Conservation (phyloP, 2,329 filamentous ascomycete species). For the Lachnellula hyalina region DNA sequence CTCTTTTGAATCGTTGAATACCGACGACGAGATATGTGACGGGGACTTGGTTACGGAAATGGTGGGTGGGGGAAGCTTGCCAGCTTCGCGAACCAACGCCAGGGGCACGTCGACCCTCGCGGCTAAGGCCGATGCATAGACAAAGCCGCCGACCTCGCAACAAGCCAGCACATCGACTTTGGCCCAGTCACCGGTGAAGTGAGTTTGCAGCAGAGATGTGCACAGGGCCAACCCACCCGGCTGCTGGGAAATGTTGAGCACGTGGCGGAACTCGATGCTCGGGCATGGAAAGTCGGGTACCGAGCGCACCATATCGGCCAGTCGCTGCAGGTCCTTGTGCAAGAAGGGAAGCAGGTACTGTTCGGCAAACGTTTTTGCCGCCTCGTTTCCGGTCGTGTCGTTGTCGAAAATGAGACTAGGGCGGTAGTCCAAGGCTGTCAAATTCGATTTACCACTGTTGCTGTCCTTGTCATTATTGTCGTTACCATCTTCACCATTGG, state of each 20-base stretch:
- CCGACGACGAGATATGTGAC: conserved; percentile 51
- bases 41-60: conserved; percentile 41
- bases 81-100: conserved; percentile 47
- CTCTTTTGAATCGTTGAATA: conserved; percentile 20
- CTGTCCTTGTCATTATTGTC: conserved; percentile 9
- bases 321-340: conserved; percentile 39
- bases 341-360: conserved; percentile 38
- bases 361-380: conserved; percentile 38
- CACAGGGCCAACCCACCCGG: conserved; percentile 46
- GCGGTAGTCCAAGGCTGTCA: conserved; percentile 27
- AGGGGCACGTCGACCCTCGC: conserved; percentile 37
- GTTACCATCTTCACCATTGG: conserved; percentile 13
- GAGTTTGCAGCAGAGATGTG: conserved; percentile 42
- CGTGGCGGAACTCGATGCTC: conserved; percentile 51
- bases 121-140: conserved; percentile 50
- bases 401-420: conserved; percentile 50
- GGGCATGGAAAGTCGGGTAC: conserved; percentile 46
- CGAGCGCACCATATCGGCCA: conserved; percentile 45
- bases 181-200: conserved; percentile 43
- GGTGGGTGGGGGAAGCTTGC: conserved; percentile 54
- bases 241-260: conserved; percentile 50
- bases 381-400: conserved; percentile 37
- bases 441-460: conserved; percentile 10
- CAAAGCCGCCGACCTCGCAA: conserved; percentile 53
- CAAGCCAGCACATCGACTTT: conserved; percentile 41